Conservation (phyloP, 805 yeast species). For the Sungouiozyma intestinalis region DNA sequence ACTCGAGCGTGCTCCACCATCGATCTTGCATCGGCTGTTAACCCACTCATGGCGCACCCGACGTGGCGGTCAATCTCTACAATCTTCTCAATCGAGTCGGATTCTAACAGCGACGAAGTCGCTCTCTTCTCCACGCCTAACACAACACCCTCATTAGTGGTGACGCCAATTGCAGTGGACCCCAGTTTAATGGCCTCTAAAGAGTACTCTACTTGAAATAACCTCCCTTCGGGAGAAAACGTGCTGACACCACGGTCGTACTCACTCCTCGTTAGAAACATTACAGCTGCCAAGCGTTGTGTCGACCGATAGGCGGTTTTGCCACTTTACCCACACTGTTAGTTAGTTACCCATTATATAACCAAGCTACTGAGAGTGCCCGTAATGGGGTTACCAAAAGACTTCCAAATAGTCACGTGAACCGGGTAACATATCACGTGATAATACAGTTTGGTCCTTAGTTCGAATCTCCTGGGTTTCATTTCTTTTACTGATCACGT, state of each 20-base stretch:
- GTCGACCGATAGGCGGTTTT: neutral
- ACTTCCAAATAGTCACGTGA: too few relatives aligned
- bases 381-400: too few relatives aligned
- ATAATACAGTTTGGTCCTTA: too few relatives aligned
- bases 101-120: conserved; percentile 82
- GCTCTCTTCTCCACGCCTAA: conserved; percentile 96
- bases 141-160: conserved; percentile 91
- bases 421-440: too few relatives aligned
- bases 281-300: conserved; percentile 17
- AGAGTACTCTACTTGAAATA: conserved; percentile 96
- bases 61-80: conserved; percentile 89
- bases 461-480: too few relatives aligned
- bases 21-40: conserved; percentile 97
- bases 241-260: conserved; percentile 98
- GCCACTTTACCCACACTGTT: conserved; percentile 1
- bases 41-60: conserved; percentile 98
- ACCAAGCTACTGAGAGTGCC: too few relatives aligned
- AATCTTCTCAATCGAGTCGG: conserved; percentile 89
- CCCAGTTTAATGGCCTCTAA: conserved; percentile 86
- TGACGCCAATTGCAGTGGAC: conserved; percentile 94
- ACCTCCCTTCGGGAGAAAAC: conserved; percentile 96
- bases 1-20: conserved; percentile 98
- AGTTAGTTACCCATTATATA: too few relatives aligned
- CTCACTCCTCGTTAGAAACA: conserved; percentile 99
- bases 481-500: too few relatives aligned